phyloP scores from a whole-genome alignment of 78 protist species.

The Dictyostelium citrinum region DNA sequence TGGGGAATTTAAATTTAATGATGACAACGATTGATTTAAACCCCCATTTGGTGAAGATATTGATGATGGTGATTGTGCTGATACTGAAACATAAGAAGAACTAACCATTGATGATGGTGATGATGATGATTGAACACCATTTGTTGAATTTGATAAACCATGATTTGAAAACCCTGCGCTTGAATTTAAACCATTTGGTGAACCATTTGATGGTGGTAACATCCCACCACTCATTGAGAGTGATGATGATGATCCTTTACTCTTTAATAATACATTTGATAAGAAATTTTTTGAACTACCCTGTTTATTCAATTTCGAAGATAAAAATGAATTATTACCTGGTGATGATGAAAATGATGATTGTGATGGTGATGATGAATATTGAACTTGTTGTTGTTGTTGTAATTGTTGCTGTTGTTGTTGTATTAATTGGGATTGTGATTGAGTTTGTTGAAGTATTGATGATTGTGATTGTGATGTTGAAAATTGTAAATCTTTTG shows the following conservation, averaged over 20 bases:
- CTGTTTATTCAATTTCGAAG: not conserved
- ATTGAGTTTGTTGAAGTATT: not conserved
- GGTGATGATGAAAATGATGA: slow-evolving; percentile 14
- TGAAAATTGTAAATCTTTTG: not conserved
- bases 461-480: not conserved
- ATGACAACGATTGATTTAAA: not conserved
- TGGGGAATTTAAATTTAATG: slow-evolving; percentile 58
- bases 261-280: slow-evolving; percentile 29
- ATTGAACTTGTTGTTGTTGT: not conserved
- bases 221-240: slow-evolving; percentile 42
- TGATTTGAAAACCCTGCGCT: not conserved
- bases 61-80: not conserved
- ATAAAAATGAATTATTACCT: not conserved
- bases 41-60: not conserved
- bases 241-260: slow-evolving; percentile 16
- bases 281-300: slow-evolving; percentile 48
- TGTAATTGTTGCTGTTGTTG: not conserved
- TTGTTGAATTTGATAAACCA: not conserved
- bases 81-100: not conserved
- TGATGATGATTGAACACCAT: not conserved
- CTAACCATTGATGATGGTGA: not conserved
- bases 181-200: slow-evolving; percentile 5
- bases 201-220: not conserved
- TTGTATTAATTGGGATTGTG: not conserved
- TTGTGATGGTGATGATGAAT: not conserved